Conservation (phyloP, 177 flowering plant species). For the Vitis hybrid region DNA sequence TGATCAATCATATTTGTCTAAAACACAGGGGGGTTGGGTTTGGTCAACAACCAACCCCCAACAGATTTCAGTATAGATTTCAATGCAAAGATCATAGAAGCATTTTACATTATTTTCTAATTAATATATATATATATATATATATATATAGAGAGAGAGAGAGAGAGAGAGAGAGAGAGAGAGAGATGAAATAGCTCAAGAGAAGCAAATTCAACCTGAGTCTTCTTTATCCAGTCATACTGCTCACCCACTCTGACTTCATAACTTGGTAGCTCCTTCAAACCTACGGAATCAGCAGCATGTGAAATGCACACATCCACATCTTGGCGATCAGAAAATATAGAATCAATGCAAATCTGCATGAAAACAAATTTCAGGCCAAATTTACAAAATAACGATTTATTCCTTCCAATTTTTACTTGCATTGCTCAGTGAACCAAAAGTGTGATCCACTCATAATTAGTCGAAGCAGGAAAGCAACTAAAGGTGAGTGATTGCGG, state of each 20-base stretch:
- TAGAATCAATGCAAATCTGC: constrained; percentile 65
- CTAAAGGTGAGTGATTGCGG: too few relatives aligned
- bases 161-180: too few relatives aligned
- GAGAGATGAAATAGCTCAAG: not conserved
- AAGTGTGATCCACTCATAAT: not conserved
- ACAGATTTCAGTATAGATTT: too few relatives aligned
- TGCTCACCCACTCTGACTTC: constrained; percentile 53
- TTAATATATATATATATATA: too few relatives aligned
- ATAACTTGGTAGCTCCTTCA: constrained; percentile 62
- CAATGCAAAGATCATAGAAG: too few relatives aligned
- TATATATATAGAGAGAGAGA: too few relatives aligned
- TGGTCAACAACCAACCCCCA: too few relatives aligned
- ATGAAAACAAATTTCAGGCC: constrained; percentile 2
- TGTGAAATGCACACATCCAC: constrained; percentile 53
- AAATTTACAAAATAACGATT: not conserved
- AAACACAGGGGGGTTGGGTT: too few relatives aligned
- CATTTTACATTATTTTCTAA: too few relatives aligned
- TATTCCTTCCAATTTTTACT: too few relatives aligned
- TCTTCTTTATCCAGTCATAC: constrained; percentile 66
- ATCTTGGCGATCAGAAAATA: constrained; percentile 56
- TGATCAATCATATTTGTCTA: too few relatives aligned
- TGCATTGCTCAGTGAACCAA: not conserved
- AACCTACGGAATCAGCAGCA: constrained; percentile 79
- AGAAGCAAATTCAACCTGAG: constrained; percentile 49
- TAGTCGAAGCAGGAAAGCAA: not conserved